Evolutionary conservation across 2,329 filamentous ascomycete species (phyloP).

Genomic region (Fusarium multiceps): DNA sequence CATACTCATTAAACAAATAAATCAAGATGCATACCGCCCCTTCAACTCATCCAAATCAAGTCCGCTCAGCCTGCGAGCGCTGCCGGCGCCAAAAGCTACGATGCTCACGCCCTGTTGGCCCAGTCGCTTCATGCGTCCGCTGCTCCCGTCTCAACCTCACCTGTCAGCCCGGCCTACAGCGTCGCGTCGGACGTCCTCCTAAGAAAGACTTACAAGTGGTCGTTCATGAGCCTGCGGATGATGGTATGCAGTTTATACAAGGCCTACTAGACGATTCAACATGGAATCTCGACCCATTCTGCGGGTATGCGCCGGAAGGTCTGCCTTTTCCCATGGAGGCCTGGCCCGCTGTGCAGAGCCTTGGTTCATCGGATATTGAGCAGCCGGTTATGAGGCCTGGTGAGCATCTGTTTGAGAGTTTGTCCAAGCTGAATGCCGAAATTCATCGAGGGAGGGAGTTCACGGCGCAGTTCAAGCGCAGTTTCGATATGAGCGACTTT

Average conservation of each 20-base stretch:
- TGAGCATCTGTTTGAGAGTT: constrained; percentile 30
- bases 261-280: constrained; percentile 28
- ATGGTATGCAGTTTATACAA: constrained; percentile 33
- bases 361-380: constrained; percentile 11
- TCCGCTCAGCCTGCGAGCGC: constrained; percentile 50
- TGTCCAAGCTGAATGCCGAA: constrained; percentile 42
- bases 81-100: constrained; percentile 50
- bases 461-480: constrained; percentile 4
- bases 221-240: neutral
- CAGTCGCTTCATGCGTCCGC: constrained; percentile 42
- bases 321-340: constrained; percentile 37
- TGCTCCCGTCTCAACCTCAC: constrained; percentile 46
- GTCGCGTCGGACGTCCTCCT: constrained; percentile 48
- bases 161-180: constrained; percentile 47
- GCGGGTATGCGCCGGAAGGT: constrained; percentile 10
- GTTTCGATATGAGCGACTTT: constrained; percentile 23
- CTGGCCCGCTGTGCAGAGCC: constrained; percentile 33
- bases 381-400: constrained; percentile 17
- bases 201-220: constrained; percentile 32
- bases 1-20: neutral
- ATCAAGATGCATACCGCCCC: constrained; percentile 32
- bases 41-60: constrained; percentile 47
- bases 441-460: constrained; percentile 34
- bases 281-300: constrained; percentile 36
- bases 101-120: constrained; percentile 43